These are phyloP conservation scores for Phytophthora kernoviae DNA, from an alignment of 352 stramenopile genomes.

Conservation along the genomic window DNA sequence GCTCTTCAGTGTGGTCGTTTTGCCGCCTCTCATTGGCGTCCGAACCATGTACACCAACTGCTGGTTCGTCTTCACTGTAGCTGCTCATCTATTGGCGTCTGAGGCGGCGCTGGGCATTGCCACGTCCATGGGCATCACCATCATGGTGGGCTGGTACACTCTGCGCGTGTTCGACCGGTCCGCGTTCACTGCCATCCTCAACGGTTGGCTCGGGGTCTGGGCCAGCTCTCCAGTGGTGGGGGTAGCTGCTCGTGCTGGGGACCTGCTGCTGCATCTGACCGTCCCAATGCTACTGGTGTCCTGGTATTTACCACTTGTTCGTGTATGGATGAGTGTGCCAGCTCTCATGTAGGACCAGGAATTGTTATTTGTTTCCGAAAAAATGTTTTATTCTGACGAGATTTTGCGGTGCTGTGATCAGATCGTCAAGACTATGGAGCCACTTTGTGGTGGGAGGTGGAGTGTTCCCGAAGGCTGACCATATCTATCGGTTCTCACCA, in stretches of 20 bases:
- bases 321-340: constrained; percentile 83
- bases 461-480: constrained; percentile 74
- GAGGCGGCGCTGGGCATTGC: constrained; percentile 70
- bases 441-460: constrained; percentile 73
- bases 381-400: neutral
- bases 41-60: constrained; percentile 84
- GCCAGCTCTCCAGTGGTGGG: constrained; percentile 68
- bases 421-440: constrained; percentile 78
- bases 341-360: constrained; percentile 58
- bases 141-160: constrained; percentile 88
- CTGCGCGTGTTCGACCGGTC: constrained; percentile 81
- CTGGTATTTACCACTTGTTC: constrained; percentile 75
- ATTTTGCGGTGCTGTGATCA: constrained; percentile 20
- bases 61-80: constrained; percentile 72
- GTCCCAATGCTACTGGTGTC: constrained; percentile 77
- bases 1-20: constrained; percentile 64
- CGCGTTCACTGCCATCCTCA: constrained; percentile 74
- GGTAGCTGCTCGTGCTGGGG: constrained; percentile 56
- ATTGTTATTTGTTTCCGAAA: neutral
- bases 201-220: constrained; percentile 81
- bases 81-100: constrained; percentile 58
- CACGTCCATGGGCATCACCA: constrained; percentile 81
- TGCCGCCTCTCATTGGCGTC: constrained; percentile 59
- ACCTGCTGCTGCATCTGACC: constrained; percentile 71
- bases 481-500: constrained; percentile 80